These are phyloP conservation scores for Spathaspora sp. DNA, from an alignment of 1,139 yeast species.

Conservation along the genomic window DNA sequence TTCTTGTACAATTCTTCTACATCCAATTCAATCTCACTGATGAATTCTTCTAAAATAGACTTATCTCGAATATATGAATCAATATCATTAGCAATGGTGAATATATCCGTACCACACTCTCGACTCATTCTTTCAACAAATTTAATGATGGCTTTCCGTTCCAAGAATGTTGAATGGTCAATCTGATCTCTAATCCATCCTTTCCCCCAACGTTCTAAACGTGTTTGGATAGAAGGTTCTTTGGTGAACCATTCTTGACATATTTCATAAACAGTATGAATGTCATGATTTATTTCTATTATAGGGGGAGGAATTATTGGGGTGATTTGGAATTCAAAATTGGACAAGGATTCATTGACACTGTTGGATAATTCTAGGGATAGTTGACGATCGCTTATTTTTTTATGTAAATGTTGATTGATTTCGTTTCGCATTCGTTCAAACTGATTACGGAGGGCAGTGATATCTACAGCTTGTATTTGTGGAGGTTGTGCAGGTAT, in stretches of 20 bases:
- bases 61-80: conserved; percentile 17
- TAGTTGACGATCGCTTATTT: background rate
- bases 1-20: conserved; percentile 15
- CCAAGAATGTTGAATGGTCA: conserved; percentile 16
- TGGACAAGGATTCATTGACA: background rate
- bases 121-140: conserved; percentile 15
- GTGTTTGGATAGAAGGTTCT: conserved; percentile 11
- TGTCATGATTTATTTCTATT: conserved; percentile 16
- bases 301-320: conserved; percentile 9
- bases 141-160: conserved; percentile 14
- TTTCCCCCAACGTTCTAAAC: conserved; percentile 14
- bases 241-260: conserved; percentile 16
- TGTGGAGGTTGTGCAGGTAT: background rate
- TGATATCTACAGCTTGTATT: background rate
- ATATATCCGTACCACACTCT: conserved; percentile 14
- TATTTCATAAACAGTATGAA: conserved; percentile 16
- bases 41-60: conserved; percentile 16
- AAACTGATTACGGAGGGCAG: conserved; percentile 9
- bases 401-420: background rate
- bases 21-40: conserved; percentile 17
- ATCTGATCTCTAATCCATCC: conserved; percentile 17
- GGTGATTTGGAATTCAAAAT: background rate
- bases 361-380: background rate
- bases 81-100: conserved; percentile 15
- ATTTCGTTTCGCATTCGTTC: conserved; percentile 8